Conservation (phyloP, 176 grass and related monocot genomes). For the Aegilops bicornis region DNA sequence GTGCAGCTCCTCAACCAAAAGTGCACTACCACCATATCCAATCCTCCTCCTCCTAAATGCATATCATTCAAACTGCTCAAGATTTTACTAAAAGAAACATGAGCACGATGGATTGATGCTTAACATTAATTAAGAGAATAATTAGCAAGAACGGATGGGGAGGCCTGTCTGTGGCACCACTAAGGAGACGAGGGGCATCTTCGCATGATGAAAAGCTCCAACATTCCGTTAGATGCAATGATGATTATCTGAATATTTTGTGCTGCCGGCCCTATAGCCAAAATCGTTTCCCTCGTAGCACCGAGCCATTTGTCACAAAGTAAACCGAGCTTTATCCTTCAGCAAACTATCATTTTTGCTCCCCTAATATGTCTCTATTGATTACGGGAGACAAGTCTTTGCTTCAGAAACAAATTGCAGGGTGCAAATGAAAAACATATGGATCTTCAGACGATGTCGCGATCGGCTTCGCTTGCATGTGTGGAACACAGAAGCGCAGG, state of each 20-base stretch:
- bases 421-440: background rate
- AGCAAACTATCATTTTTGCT: background rate
- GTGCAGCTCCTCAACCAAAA: constrained; percentile 41
- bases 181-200: background rate
- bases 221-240: constrained; percentile 17
- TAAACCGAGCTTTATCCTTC: background rate
- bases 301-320: background rate
- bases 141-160: background rate
- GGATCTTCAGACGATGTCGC: background rate
- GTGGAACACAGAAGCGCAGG: background rate
- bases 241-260: background rate
- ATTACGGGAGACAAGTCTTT: background rate
- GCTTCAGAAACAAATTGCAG: background rate
- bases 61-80: background rate
- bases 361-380: too few species aligned
- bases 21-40: constrained; percentile 22
- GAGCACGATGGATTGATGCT: constrained; percentile 8
- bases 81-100: constrained; percentile 15
- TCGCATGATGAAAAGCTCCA: background rate
- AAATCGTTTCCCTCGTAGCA: background rate
- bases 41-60: background rate
- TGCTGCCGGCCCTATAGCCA: background rate
- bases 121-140: constrained; percentile 9
- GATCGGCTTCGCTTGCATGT: background rate
- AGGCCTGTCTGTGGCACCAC: constrained; percentile 8